Base-by-base conservation (phyloP, 352 stramenopile species). In the Phytophthora ohioensis region DNA sequence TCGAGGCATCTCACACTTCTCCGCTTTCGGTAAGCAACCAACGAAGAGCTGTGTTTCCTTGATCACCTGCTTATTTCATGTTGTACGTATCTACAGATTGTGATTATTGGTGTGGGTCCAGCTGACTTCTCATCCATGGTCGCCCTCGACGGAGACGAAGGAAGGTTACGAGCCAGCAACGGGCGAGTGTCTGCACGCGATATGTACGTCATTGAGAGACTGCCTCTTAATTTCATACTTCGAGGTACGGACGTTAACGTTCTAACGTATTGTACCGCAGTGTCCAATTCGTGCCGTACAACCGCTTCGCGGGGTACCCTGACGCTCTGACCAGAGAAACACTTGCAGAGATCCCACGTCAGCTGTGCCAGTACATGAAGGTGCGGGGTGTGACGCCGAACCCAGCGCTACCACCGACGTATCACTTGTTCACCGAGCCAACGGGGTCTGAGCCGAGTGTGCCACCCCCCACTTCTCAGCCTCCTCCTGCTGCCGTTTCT, bases 331-430 rank as follows among this genome's bases (percentile, higher is more conserved):
- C 82, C 12, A 62, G 78, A 43, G 79, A 88, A 73, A 82, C 84
- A 21, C 74, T 96, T 30, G 85, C 79, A 15, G 87, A 96, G 49
- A 87, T 96, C 46, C 89, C 89, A 2, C 60, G 57, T 47, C 89
- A 96, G 66, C 71, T 96, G 35, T 87, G 84, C 56, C 75, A 91
- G 60, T 94, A 90, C 75, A 92, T 96, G 84, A 82, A 83, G 64
- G 80, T 85, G 59, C 78, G 83, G 8, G 75, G 85, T 5, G 74
- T 92, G 36, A 66, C 58, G 38, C 82, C 88, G 8, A 88, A 89
- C 39, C 72, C 77, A 52, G 56, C 79, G 3, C 60, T 91, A 3
- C 58, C 76, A 53, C 78, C 82, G 11, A 84, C 78, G 10, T 91
- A 74, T 68, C 73, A 87, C 55, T 47, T 69, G 27, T 86, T 91